Evolutionary conservation across 73 alveolate genomes (phyloP), one percentile per base, ranked within the genome.

Genomic region (Symbiodinium pilosum): DNA sequence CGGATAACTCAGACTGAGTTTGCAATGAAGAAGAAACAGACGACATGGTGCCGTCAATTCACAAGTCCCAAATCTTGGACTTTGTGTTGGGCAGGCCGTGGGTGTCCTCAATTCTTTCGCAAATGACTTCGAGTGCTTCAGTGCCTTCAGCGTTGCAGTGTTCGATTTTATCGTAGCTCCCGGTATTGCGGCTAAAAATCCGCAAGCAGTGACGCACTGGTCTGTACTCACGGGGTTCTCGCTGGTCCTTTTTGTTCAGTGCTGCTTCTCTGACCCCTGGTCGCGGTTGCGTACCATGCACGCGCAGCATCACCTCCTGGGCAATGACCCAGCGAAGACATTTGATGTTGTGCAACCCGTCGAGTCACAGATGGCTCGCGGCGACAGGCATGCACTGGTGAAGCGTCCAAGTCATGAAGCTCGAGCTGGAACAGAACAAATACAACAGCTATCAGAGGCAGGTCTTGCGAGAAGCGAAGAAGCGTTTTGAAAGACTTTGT

Each of bases 371-470:
- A 88, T 88, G 95, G n/a, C 71, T 26, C 95, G 64, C 77, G 56
- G 95, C 69, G 86, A 88, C 95, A 59, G 47, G 9, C 42, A 16
- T 42, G 20, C 92, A 16, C 30, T 28, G 95, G 95, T 0, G 95
- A 88, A 38, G 36, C 69, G 30, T 64, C 86, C 87, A 88, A n/a
- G 28, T 88, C 44, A 40, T 88, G 95, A 88, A 64, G 86, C 47
- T 88, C 87, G 95, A 88, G 69, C 71, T 88, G 86, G 95, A 88
- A 40, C 95, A 88, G 86, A 88, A 59, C 86, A 88, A 88, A 86
- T 88, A 88, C 95, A 88, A 88, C n/a, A n/a, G n/a, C 95, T 88
- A 88, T 83, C 95, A 88, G 86, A 86, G 95, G 38, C 95, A 88
- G 28, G 73, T 88, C 39, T 39, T 88, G 40, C 95, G 95, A 21